Evolutionary conservation across 352 stramenopile genomes (phyloP), one percentile per base, ranked within the genome.

Genomic region (Pythium rhizo-oryzae): DNA sequence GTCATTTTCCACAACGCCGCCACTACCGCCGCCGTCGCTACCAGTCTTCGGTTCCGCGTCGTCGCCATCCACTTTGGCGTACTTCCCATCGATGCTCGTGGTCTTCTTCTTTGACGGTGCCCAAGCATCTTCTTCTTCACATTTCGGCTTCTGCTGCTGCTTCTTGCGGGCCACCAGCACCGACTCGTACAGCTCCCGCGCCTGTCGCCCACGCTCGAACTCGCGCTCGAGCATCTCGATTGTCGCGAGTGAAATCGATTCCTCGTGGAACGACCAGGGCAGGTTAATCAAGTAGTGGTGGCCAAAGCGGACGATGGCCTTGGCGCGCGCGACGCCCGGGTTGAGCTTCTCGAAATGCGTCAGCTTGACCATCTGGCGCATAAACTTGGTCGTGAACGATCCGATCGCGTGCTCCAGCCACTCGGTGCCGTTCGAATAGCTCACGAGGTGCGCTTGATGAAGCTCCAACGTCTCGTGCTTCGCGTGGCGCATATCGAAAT

Each of bases 201-300:
- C 81, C n/a, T 75, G 82, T 21, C 86, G 82, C 8, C 86, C 86
- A 33, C 86, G 80, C 53, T 94, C 86, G 65, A 94, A 92, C 68
- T 92, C 86, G 53, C 81, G 72, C 68, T 94, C 86, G 35, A 94
- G 64, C 49, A 82, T 86, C 59, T 92, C 83, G 43, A 92, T 92
- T 23, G 81, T 91, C 23, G 86, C 82, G 19, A 80, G 58, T 21
- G 81, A 77, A 21, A 94, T 90, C 24, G 82, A 84, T 46, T 94
- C 86, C 24, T 87, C 82, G 56, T 93, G 78, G 33, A 94, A 93
- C 12, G 86, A 92, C 43, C 82, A 82, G 28, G 86, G 86, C 43
- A 94, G 53, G 43, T 94, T 80, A n/a, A 94, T 94, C 35, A 94
- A 62, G 52, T 94, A 94, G 53, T 92, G 86, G 52, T 94, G 80